Evolutionary conservation across 2,329 filamentous ascomycete species (phyloP).

Genomic region (Cercospora citrullina): DNA sequence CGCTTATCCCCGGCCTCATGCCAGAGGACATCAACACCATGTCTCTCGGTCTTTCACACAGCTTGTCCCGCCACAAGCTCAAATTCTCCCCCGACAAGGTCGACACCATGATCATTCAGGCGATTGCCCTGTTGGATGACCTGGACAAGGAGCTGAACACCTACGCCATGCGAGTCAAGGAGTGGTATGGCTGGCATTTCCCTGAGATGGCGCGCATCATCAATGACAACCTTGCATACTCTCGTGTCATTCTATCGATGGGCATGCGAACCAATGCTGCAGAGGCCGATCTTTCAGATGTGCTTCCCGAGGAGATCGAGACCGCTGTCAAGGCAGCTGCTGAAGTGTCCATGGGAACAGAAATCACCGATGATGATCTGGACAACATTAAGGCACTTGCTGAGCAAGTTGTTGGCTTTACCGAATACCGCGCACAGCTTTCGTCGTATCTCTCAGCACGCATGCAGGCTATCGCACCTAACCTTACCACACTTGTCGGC

Average conservation of each 20-base stretch:
- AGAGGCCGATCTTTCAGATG: slow-evolving; percentile 76
- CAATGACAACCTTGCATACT: slow-evolving; percentile 94
- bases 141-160: slow-evolving; percentile 98
- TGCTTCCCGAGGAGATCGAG: slow-evolving; percentile 95
- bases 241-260: slow-evolving; percentile 81
- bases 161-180: slow-evolving; percentile 98
- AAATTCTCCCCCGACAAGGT: slow-evolving; percentile 99
- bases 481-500: slow-evolving; percentile 88
- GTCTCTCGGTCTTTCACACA: slow-evolving; percentile 94
- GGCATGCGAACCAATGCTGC: slow-evolving; percentile 83
- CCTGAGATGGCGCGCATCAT: slow-evolving; percentile 96
- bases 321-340: slow-evolving; percentile 86
- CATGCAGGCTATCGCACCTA: slow-evolving; percentile 96
- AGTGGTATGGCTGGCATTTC: slow-evolving; percentile 99
- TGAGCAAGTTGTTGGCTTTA: slow-evolving; percentile 88
- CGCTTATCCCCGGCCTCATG: slow-evolving; percentile 83
- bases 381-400: slow-evolving; percentile 90
- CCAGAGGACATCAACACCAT: slow-evolving; percentile 89
- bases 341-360: slow-evolving; percentile 97
- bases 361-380: slow-evolving; percentile 89
- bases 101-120: slow-evolving; percentile 99
- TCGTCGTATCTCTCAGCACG: slow-evolving; percentile 85
- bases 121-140: slow-evolving; percentile 89
- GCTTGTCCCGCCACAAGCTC: slow-evolving; percentile 93
- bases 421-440: slow-evolving; percentile 85